Base-by-base conservation (phyloP, 1,139 yeast species). In the Arxiozyma telluris region DNA sequence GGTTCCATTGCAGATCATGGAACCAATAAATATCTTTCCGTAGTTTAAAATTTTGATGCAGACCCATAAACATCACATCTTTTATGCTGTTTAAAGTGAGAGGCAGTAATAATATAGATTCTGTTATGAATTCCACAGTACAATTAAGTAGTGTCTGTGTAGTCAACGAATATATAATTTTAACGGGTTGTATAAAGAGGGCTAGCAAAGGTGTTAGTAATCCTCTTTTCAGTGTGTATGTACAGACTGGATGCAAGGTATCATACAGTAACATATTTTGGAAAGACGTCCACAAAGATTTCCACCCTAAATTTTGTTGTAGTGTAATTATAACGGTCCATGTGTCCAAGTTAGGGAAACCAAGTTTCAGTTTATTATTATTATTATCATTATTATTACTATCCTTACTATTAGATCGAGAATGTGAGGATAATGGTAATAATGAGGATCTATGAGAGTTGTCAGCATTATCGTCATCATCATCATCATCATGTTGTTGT, bases 341-440 rank as follows among this genome's bases (percentile, higher is more conserved):
- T 22, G 49, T 46, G 22, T 46, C 42, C 4, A 46, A 27, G 1
- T 20, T 18, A 12, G 27, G 22, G 23, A 46, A 46, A 34, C 4
- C 6, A 34, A 34, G 39, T 15, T 38, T 27, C 25, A 82, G 79
- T 15, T 34, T 15, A 34, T 34, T 34, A 15, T 34, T 12, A 34
- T 15, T 15, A 15, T 12, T 6, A 11, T 15, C 4, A 34, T 12
- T 15, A 34, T 34, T 12, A 30, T 9, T 8, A 11, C 15, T 11
- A 30, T 30, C 15, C 6, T 3, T 15, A 12, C 12, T 15, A 34
- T 34, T 34, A 15, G 39, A 34, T 3, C 12, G n/a, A 12, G n/a
- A 34, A 15, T 12, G 39, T 12, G 39, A 12, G 6, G 39, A 15
- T 12, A 34, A 34, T 34, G 39, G 39, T 34, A 4, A 3, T 3